Evolutionary conservation across 257 asterid species (phyloP).

Genomic region (Solanum raphanifolium): DNA sequence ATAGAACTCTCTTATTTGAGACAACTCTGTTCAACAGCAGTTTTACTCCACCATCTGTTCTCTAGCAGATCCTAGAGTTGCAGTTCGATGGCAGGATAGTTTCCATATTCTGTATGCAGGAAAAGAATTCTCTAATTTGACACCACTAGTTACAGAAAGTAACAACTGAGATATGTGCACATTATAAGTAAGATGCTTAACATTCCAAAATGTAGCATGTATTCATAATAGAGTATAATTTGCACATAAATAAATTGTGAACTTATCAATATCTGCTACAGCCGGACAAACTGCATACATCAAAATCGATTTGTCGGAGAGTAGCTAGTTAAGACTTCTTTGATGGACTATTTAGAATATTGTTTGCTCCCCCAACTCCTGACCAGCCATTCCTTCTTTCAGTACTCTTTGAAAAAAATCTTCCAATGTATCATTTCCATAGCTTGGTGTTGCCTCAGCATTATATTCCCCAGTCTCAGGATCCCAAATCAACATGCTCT

Average conservation of each 20-base stretch:
- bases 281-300: conserved; percentile 3
- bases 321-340: background rate
- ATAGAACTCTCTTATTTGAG: background rate
- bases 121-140: background rate
- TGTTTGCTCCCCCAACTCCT: conserved; percentile 85
- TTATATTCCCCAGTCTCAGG: conserved; percentile 56
- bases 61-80: background rate
- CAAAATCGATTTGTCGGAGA: background rate
- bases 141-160: background rate
- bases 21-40: background rate
- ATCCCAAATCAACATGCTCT: conserved; percentile 83
- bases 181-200: background rate
- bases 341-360: conserved; percentile 31
- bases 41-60: background rate
- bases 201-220: background rate
- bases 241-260: background rate
- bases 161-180: background rate
- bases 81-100: background rate
- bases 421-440: conserved; percentile 79
- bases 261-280: background rate
- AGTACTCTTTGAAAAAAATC: conserved; percentile 74
- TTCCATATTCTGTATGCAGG: background rate
- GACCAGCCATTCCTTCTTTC: conserved; percentile 83
- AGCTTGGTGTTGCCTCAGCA: conserved; percentile 84
- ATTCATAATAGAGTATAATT: background rate